Conservation (phyloP, 129 eudicot species). For the Centella asiatica region DNA sequence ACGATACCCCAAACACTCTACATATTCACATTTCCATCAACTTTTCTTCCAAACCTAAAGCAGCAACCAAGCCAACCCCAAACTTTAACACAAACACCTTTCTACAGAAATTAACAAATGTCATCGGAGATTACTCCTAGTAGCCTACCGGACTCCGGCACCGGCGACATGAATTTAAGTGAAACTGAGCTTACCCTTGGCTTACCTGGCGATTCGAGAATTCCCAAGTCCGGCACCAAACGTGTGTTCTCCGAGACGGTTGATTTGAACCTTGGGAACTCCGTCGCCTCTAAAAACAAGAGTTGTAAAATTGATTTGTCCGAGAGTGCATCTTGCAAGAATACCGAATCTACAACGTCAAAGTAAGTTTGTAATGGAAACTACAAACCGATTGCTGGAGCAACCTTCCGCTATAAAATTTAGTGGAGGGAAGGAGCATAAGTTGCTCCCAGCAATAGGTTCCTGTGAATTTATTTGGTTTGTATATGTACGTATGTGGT, state of each 20-base stretch:
- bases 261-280: neutral
- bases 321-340: neutral
- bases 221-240: conserved; percentile 27
- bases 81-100: neutral
- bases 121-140: conserved; percentile 17
- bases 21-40: neutral
- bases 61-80: too few species aligned
- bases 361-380: neutral
- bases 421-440: too few species aligned
- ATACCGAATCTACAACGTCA: neutral
- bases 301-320: neutral
- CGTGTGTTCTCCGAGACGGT: conserved; percentile 36
- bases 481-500: too few species aligned
- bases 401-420: too few species aligned
- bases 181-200: conserved; percentile 87
- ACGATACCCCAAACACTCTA: neutral
- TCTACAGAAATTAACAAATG: neutral
- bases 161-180: conserved; percentile 31
- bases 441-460: too few species aligned
- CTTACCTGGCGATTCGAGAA: conserved; percentile 49
- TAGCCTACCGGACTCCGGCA: conserved; percentile 27
- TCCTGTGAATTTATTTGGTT: too few species aligned
- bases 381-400: too few species aligned
- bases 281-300: conserved; percentile 8
- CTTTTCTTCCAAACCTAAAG: neutral